Evolutionary conservation across 1,284 basidiomycete species (phyloP).

Genomic region (Ustilago trichophora): DNA sequence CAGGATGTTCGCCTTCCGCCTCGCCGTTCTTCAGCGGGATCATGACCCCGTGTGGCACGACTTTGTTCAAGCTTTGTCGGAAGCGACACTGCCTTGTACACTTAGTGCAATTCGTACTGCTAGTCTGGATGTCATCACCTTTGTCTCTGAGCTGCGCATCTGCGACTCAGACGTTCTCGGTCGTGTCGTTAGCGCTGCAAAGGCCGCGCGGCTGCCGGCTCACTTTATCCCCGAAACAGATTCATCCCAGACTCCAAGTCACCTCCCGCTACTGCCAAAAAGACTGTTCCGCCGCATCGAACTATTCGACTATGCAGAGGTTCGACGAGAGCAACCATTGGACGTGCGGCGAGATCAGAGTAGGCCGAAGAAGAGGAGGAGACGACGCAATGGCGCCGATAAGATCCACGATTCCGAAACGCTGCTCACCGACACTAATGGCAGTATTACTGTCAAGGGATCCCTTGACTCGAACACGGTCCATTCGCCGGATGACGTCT

Average conservation of each 20-base stretch:
- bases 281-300: conserved; percentile 34
- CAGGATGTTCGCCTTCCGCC: neutral
- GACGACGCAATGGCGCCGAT: neutral
- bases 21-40: conserved; percentile 1
- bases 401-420: neutral
- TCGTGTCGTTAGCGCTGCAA: neutral
- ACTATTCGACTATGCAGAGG: neutral
- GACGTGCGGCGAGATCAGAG: neutral
- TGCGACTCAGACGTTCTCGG: conserved; percentile 13
- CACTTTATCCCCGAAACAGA: no score
- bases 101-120: neutral
- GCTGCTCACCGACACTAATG: no score
- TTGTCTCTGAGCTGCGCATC: conserved; percentile 22
- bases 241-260: no score
- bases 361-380: conserved; percentile 12
- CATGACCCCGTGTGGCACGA: neutral
- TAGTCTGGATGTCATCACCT: conserved; percentile 15
- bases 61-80: neutral
- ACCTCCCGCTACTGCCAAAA: conserved; percentile 17
- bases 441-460: no score
- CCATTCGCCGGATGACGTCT: no score
- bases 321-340: no score
- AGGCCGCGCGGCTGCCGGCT: neutral
- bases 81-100: no score
- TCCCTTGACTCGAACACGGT: no score